Evolutionary conservation across 768 basidiomycete genomes (phyloP).

Genomic region (Porphyrellus cyaneotinctus): DNA sequence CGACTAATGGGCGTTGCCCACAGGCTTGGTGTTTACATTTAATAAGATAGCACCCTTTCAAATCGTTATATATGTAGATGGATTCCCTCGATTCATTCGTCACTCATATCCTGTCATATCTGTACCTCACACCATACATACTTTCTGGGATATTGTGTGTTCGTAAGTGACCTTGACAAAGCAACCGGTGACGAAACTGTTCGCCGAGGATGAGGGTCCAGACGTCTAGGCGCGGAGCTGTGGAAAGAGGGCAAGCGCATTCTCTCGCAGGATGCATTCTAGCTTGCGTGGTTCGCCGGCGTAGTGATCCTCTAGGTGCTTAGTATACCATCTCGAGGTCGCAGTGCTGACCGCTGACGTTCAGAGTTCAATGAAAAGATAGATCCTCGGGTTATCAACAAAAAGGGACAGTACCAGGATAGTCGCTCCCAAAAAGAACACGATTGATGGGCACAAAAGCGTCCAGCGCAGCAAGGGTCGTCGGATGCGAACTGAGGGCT

Average conservation of each 20-base stretch:
- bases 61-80: slow-evolving; percentile 23
- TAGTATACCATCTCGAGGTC: slow-evolving; percentile 60
- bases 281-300: slow-evolving; percentile 36
- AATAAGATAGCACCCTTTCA: slow-evolving; percentile 4
- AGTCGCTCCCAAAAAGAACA: slow-evolving; percentile 72
- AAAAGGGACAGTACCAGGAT: slow-evolving; percentile 51
- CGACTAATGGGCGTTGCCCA: slow-evolving; percentile 2
- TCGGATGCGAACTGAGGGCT: slow-evolving; percentile 56
- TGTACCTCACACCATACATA: slow-evolving; percentile 28
- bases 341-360: slow-evolving; percentile 51
- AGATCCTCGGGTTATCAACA: not conserved
- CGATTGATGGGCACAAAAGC: slow-evolving; percentile 46
- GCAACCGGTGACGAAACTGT: not conserved
- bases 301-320: slow-evolving; percentile 49
- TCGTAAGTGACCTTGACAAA: slow-evolving; percentile 1
- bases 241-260: slow-evolving; percentile 52
- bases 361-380: not conserved
- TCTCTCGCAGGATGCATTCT: slow-evolving; percentile 43
- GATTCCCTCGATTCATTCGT: slow-evolving; percentile 23
- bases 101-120: slow-evolving; percentile 21
- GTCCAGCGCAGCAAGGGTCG: slow-evolving; percentile 49
- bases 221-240: slow-evolving; percentile 19
- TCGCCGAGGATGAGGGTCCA: not conserved
- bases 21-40: slow-evolving; percentile 58
- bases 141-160: slow-evolving; percentile 10